Evolutionary conservation across 192 early-diverging fungal genomes (phyloP).

Genomic region (Entomortierella beljakovae): DNA sequence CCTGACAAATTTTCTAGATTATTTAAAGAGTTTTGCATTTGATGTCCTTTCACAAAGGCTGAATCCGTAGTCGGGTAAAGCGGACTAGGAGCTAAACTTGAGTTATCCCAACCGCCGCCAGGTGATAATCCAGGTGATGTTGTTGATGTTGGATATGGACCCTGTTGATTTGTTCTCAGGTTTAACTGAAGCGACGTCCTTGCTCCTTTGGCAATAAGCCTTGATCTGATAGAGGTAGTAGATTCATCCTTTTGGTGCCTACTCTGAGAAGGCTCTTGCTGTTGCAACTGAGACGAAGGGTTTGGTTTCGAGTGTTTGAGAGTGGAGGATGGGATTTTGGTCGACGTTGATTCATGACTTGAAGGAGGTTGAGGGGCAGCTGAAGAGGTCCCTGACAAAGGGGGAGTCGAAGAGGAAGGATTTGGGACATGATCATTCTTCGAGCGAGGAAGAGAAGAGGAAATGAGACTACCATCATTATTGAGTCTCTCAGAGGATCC

Average conservation of each 20-base stretch:
- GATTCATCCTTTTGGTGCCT: constrained; percentile 9
- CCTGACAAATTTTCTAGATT: neutral
- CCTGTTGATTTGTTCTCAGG: constrained; percentile 8
- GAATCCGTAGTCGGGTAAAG: constrained; percentile 13
- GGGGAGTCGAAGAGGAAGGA: neutral
- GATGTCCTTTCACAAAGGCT: constrained; percentile 5
- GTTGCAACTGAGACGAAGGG: constrained; percentile 2
- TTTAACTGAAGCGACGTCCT: constrained; percentile 27
- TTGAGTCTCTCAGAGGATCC: neutral
- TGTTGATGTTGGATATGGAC: neutral
- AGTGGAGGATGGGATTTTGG: constrained; percentile 9
- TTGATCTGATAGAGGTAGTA: constrained; percentile 13
- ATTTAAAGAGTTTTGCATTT: neutral
- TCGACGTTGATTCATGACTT: neutral
- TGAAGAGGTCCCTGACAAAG: neutral
- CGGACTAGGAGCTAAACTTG: constrained; percentile 13
- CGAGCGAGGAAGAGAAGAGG: neutral
- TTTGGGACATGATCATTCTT: neutral
- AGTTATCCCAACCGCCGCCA: constrained; percentile 2
- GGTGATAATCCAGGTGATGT: constrained; percentile 5
- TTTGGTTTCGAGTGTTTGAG: neutral
- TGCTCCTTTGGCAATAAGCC: constrained; percentile 3
- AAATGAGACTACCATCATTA: neutral
- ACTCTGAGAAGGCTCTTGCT: neutral
- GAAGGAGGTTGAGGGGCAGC: neutral